Base-by-base conservation (phyloP, 352 stramenopile species). In the Aphanomyces euteiches region DNA sequence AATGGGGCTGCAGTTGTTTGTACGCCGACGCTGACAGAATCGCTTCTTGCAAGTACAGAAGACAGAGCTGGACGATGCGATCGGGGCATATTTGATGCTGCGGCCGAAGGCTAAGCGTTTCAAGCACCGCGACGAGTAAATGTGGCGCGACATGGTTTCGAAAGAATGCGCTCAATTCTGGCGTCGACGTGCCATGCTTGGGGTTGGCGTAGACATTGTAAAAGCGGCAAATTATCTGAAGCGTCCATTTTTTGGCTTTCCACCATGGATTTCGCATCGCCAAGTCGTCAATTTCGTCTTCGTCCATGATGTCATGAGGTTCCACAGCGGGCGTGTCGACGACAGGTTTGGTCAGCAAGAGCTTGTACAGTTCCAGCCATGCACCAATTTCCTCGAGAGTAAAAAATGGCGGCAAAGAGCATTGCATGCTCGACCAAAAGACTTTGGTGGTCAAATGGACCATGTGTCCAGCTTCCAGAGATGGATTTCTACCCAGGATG, bases 401-500 rank as follows among this genome's bases (percentile, higher is more conserved):
- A n/a, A 89, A 60, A 13, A 43, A 43, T 48, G 77, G 76, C 36
- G 84, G 83, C 15, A 96, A 70, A 61, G 87, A 83, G 71, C 95
- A 96, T 74, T 96, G 87, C 7, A 89, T 95, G 12, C 78, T 84
- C 12, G 74, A 88, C 85, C 87, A 97, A 72, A 97, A 97, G 57
- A 95, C 91, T 75, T 97, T 96, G 19, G 93, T 77, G 72, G 89
- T 93, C 72, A 96, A 48, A 45, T 93, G 83, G 75, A 90, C 87
- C 88, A 98, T 98, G 75, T 96, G 84, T 5, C 93, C 95, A 5
- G 92, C 92, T 72, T 98, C 96, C n/a, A 98, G 74, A 39, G 87
- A 91, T 77, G 89, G 85, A 74, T 90, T 93, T 41, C 63, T 90
- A 47, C 75, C 87, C 88, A 75, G 84, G 73, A 15, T 21, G 36